Evolutionary conservation across 1,139 yeast species (phyloP).

Genomic region (Yamadazyma blattariae): DNA sequence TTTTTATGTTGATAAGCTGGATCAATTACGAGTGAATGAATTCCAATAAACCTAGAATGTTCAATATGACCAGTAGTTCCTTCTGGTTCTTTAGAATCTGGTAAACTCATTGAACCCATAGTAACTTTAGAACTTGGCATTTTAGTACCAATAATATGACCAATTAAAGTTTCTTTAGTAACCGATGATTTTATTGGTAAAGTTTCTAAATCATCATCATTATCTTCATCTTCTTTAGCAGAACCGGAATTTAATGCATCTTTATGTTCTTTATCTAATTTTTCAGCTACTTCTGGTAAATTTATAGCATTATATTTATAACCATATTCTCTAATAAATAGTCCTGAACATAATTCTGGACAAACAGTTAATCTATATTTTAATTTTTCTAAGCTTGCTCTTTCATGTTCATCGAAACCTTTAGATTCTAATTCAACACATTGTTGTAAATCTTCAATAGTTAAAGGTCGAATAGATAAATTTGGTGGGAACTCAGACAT

Average conservation of each 20-base stretch:
- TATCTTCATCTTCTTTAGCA: conserved; percentile 24
- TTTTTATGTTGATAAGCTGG: conserved; percentile 80
- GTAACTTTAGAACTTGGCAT: conserved; percentile 52
- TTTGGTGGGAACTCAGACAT: conserved; percentile 51
- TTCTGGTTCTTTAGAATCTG: conserved; percentile 28
- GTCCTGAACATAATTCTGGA: conserved; percentile 88
- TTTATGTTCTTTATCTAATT: conserved; percentile 26
- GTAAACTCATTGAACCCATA: conserved; percentile 64
- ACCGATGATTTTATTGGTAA: conserved; percentile 52
- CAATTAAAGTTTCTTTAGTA: conserved; percentile 67
- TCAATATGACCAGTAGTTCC: conserved; percentile 70
- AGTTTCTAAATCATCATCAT: conserved; percentile 32
- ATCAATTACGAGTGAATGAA: conserved; percentile 78
- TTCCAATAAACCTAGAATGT: conserved; percentile 68
- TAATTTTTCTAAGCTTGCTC: conserved; percentile 63
- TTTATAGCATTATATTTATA: conserved; percentile 43
- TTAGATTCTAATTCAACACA: conserved; percentile 59
- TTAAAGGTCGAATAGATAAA: conserved; percentile 80
- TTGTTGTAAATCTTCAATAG: conserved; percentile 63
- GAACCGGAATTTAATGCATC: conserved; percentile 24
- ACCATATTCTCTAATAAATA: conserved; percentile 70
- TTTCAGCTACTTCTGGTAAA: conserved; percentile 42
- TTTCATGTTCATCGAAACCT: conserved; percentile 62
- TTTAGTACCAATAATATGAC: conserved; percentile 84
- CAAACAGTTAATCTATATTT: conserved; percentile 72